Base-by-base conservation (phyloP, 2,329 filamentous ascomycete species). In the Colletotrichum cuscutae region DNA sequence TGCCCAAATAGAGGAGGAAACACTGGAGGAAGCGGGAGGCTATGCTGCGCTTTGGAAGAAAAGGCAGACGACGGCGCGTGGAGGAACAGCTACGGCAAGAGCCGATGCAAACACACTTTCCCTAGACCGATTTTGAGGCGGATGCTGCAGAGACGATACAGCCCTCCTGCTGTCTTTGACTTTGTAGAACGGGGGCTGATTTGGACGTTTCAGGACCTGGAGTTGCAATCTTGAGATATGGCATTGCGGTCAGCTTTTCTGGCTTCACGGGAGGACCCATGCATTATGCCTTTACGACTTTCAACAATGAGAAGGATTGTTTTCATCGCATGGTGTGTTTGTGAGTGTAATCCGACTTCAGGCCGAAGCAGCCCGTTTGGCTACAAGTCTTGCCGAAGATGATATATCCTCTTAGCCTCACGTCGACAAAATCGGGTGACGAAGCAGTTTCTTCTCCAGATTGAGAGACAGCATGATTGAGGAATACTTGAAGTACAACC, bases 1-100 rank as follows among this genome's bases (percentile, higher is more conserved):
- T 88, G 81, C 85, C 89, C 56, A 65, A 73, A 61, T 73, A 42
- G 61, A 42, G 1, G 54, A 24, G 32, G 7, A 7, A 15, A 28
- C 22, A 26, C 11, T 32, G 24, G 57, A 54, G n/a, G 22, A 42
- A 8, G 30, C 30, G 30, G 19, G n/a, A 30, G 52, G 52, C 4
- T 12, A 26, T 26, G 28, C 32, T 26, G 30, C 7, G 28, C 15
- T 22, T 35, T 8, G 49, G 13, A 15, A 2, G 30, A 11, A 53
- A 24, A 30, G 37, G 24, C 35, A 32, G 19, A 37, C 6, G 19
- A 64, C 12, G 54, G 46, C 28, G 70, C 60, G 65, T 22, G 70
- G 59, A 69, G 32, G 37, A 19, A 19, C 26, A 28, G 52, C 32
- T 22, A 52, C 19, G 35, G 49, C 65, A 71, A 26, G 42, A 24